These are phyloP conservation scores for Cyberlindnera subsufficiens DNA, from an alignment of 805 yeast species.

Conservation along the genomic window DNA sequence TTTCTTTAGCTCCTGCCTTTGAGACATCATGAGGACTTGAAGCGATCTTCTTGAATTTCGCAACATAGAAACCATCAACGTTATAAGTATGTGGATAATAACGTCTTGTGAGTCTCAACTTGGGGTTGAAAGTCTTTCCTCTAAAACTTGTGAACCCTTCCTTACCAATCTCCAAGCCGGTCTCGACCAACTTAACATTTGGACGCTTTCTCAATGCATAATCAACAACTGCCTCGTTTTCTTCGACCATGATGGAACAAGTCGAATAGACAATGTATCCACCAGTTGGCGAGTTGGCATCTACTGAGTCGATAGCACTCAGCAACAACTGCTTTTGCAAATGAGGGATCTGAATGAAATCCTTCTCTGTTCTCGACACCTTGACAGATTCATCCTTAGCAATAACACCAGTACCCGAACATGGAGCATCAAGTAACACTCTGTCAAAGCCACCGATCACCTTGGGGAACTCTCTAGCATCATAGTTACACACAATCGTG, in stretches of 20 bases:
- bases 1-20: slow-evolving; percentile 84
- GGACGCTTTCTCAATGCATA: slow-evolving; percentile 95
- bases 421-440: slow-evolving; percentile 93
- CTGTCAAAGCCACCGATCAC: slow-evolving; percentile 98
- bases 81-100: slow-evolving; percentile 98
- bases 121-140: slow-evolving; percentile 84
- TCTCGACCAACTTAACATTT: slow-evolving; percentile 87
- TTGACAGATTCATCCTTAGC: slow-evolving; percentile 96
- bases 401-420: slow-evolving; percentile 99
- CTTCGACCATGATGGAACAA: slow-evolving; percentile 97
- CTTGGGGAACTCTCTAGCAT: slow-evolving; percentile 96
- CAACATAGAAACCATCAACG: slow-evolving; percentile 97
- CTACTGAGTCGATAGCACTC: slow-evolving; percentile 96
- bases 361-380: slow-evolving; percentile 90
- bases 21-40: slow-evolving; percentile 80
- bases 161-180: slow-evolving; percentile 90
- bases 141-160: slow-evolving; percentile 92
- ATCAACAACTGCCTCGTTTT: slow-evolving; percentile 97
- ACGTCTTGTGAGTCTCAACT: slow-evolving; percentile 78
- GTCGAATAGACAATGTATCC: slow-evolving; percentile 96
- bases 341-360: slow-evolving; percentile 94
- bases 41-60: slow-evolving; percentile 89
- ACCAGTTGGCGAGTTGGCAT: slow-evolving; percentile 86
- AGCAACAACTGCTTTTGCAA: slow-evolving; percentile 88
- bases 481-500: slow-evolving; percentile 94